Base-by-base conservation (phyloP, 352 stramenopile species). In the Phytophthora gonapodyides region DNA sequence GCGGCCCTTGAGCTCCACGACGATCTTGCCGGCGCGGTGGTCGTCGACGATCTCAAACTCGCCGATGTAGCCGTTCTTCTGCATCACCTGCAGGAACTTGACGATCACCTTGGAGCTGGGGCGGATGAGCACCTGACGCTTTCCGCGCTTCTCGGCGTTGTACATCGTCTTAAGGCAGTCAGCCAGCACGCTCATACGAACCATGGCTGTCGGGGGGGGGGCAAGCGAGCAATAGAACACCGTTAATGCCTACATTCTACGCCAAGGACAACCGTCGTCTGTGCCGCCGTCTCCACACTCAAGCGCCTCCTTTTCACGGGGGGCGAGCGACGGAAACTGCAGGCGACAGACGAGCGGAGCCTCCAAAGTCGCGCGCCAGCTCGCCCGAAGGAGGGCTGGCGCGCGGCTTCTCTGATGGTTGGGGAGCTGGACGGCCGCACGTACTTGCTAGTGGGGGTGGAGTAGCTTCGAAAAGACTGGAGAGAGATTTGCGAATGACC, bases 31-130 rank as follows among this genome's bases (percentile, higher is more conserved):
- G 60, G 91, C 88, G 69, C 98, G 91, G 91, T 99, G 98, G 87
- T 99, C 98, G 81, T 99, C 98, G 51, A 99, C 82, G 75, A 99
- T 99, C 87, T 99, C 97, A 78, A 99, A 99, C 84, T 99, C 98
- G 60, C 97, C 97, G 83, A 99, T 99, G 96, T 99, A 99, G 74
- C 97, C 95, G 84, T 99, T 97, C 86, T 99, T 98, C 92, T 99
- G 97, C 98, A 99, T 99, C 49, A 97, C 91, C 86, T 99, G 96
- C 72, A 99, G 92, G 84, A 99, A 99, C 92, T 99, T 99, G 81
- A 99, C 89, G 70, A 99, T 98, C 52, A 99, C 98, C 95, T 99
- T 99, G 58, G 96, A 99, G 65, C 89, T 99, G 64, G 97, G 98
- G 57, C 97, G 94, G 79, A 99, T 97, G 17, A 99, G 82, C 45